Evolutionary conservation across 352 stramenopile species (phyloP).

Genomic region (Achlya hypogyna): DNA sequence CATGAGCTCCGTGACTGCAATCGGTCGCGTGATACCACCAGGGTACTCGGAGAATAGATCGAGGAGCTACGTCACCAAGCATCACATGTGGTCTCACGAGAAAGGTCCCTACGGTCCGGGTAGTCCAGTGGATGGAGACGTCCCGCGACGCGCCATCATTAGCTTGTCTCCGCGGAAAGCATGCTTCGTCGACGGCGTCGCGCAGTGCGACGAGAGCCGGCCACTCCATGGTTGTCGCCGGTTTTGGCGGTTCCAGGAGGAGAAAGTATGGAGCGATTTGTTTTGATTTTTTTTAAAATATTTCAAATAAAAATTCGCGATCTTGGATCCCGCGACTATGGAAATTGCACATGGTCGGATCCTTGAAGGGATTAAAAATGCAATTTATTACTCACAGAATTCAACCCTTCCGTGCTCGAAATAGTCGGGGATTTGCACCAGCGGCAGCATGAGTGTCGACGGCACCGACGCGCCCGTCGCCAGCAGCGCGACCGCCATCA

Average conservation of each 20-base stretch:
- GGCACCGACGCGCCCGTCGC: background rate
- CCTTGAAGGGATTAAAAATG: background rate
- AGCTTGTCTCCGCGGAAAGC: background rate
- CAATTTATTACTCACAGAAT: background rate
- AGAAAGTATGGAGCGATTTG: background rate
- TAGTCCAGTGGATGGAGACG: background rate
- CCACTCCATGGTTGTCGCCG: background rate
- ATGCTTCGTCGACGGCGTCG: background rate
- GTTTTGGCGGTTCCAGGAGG: background rate
- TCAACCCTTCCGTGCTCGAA: background rate
- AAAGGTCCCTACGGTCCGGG: background rate
- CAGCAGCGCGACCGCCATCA: background rate
- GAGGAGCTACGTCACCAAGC: conserved; percentile 29
- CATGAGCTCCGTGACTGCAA: conserved; percentile 53
- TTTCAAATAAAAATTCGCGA: background rate
- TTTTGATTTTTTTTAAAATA: background rate
- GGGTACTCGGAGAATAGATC: conserved; percentile 53
- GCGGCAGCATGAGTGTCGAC: conserved; percentile 2
- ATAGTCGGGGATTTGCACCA: background rate
- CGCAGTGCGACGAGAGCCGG: background rate
- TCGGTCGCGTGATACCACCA: conserved; percentile 50
- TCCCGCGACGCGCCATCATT: background rate
- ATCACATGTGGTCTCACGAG: background rate
- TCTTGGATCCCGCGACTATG: background rate
- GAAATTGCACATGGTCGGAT: too few relatives aligned